Percentiles rank a stretch among this genome's conserved stretches.
Conservation (phyloP, 768 basidiomycete genomes). For the Pleurotus giganteus region DNA sequence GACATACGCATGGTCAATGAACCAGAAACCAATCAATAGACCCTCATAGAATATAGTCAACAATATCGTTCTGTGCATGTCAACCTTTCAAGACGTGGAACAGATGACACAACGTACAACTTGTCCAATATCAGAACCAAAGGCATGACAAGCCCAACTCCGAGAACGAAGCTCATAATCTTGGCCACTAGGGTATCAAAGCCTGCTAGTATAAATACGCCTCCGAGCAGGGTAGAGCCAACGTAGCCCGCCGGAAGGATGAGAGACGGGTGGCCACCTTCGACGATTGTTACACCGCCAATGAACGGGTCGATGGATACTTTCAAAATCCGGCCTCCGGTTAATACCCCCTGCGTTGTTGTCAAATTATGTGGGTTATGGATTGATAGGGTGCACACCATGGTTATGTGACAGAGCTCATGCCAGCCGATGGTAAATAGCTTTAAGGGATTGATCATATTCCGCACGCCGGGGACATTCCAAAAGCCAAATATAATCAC, state of each 20-base stretch:
- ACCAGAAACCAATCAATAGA: constrained; percentile 91
- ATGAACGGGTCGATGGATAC: constrained; percentile 84
- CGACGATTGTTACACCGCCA: constrained; percentile 74
- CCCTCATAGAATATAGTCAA: constrained; percentile 83
- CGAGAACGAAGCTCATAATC: constrained; percentile 88
- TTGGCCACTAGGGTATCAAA: constrained; percentile 92
- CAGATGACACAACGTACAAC: constrained; percentile 52
- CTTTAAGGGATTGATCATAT: constrained; percentile 81
- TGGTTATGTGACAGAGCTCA: constrained; percentile 80
- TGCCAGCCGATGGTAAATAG: constrained; percentile 88
- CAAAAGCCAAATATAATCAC: constrained; percentile 87
- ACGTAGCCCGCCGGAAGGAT: constrained; percentile 81
- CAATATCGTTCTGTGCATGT: constrained; percentile 67
- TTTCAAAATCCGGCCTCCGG: constrained; percentile 74
- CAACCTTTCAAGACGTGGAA: neutral
- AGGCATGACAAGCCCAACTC: constrained; percentile 82
- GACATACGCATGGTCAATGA: constrained; percentile 85
- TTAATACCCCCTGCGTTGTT: constrained; percentile 60
- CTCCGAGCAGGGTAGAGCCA: constrained; percentile 80
- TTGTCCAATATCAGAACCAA: constrained; percentile 87
- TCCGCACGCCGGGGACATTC: constrained; percentile 80
- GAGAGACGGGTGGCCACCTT: constrained; percentile 70
- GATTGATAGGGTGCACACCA: constrained; percentile 42
- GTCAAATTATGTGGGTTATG: neutral
- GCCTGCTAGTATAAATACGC: constrained; percentile 77